phyloP scores from a whole-genome alignment of 352 stramenopile genomes.

The Phytophthora palmivora region DNA sequence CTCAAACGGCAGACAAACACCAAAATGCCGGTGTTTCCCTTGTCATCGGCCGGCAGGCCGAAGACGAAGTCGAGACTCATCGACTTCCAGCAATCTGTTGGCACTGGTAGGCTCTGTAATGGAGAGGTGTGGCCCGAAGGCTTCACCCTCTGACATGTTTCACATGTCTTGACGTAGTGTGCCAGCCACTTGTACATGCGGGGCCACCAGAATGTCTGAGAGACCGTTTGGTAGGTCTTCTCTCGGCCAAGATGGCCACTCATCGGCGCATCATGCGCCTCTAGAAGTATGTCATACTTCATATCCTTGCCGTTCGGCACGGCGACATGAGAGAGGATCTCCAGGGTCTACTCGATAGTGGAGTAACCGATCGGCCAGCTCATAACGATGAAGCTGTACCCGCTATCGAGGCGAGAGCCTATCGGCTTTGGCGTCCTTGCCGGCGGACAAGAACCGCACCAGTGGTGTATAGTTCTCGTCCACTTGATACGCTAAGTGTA shows the following conservation, averaged over 20 bases:
- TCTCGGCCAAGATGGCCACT: background rate
- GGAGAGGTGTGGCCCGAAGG: background rate
- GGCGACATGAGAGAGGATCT: no score
- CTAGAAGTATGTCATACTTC: background rate
- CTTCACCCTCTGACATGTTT: slow-evolving; percentile 1
- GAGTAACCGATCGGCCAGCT: no score
- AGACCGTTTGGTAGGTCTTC: background rate
- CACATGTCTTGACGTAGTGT: background rate
- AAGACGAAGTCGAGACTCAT: slow-evolving; percentile 31
- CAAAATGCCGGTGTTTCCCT: slow-evolving; percentile 21
- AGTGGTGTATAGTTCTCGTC: no score
- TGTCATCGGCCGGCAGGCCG: slow-evolving; percentile 7
- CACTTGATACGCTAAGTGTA: no score
- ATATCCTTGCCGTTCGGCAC: no score
- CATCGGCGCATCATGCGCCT: background rate
- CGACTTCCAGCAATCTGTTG: slow-evolving; percentile 30
- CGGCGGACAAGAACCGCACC: no score
- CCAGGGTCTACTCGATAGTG: no score
- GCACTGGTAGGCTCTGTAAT: background rate
- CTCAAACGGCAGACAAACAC: slow-evolving; percentile 39
- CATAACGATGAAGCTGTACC: no score
- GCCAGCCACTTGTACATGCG: background rate
- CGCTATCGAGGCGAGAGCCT: no score
- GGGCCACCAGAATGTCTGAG: background rate
- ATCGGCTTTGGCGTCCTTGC: no score